These are phyloP conservation scores for Coniferiporia weirii DNA, from an alignment of 1,284 basidiomycete genomes.

Conservation along the genomic window DNA sequence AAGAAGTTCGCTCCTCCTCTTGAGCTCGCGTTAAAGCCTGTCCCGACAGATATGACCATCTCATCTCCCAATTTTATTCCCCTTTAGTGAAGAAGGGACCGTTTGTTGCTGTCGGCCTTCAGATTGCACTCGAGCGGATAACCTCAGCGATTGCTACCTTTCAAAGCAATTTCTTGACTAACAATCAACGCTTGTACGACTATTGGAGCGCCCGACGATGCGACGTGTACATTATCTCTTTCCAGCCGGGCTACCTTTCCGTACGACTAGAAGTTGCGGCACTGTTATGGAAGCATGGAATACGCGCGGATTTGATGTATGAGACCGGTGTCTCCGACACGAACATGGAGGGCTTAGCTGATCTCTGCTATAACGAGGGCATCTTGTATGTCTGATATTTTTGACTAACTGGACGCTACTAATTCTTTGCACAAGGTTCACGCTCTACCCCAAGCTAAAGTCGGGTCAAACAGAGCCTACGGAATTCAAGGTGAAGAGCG, in stretches of 20 bases:
- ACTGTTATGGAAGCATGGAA: slow-evolving; percentile 75
- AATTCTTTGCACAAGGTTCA: slow-evolving; percentile 44
- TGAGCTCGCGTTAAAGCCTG: not conserved
- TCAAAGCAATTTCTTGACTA: slow-evolving; percentile 65
- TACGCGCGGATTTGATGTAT: slow-evolving; percentile 86
- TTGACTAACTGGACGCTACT: not conserved
- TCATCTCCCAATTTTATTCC: slow-evolving; percentile 60
- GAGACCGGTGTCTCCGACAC: slow-evolving; percentile 58
- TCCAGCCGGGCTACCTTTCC: slow-evolving; percentile 67
- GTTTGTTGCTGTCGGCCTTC: slow-evolving; percentile 67
- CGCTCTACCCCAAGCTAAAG: slow-evolving; percentile 62
- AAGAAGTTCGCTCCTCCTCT: not conserved
- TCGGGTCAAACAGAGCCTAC: slow-evolving; percentile 51
- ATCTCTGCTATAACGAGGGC: slow-evolving; percentile 67
- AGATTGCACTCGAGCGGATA: slow-evolving; percentile 79
- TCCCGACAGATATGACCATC: slow-evolving; percentile 60
- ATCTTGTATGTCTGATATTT: slow-evolving; percentile 53
- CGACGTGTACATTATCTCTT: slow-evolving; percentile 80
- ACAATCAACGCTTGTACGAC: slow-evolving; percentile 76
- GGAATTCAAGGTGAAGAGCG: slow-evolving; percentile 77
- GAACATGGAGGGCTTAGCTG: slow-evolving; percentile 59
- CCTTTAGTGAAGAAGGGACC: slow-evolving; percentile 43
- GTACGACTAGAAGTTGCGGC: slow-evolving; percentile 76
- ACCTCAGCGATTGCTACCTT: slow-evolving; percentile 65
- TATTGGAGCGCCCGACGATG: slow-evolving; percentile 84